phyloP scores from a whole-genome alignment of 805 yeast species.

The Saturnispora hagleri region DNA sequence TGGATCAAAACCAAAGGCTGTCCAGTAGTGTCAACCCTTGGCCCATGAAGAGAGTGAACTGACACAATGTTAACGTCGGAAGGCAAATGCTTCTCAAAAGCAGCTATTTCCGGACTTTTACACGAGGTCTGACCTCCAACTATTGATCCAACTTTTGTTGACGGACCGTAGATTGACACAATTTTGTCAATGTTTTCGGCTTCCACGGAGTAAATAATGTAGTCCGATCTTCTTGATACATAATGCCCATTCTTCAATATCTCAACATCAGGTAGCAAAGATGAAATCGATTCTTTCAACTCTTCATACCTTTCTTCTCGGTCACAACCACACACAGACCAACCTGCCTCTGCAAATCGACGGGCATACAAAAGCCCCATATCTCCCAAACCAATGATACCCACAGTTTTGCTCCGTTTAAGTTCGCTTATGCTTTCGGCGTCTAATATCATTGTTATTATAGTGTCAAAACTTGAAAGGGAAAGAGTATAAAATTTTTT shows the following conservation, averaged over 20 bases:
- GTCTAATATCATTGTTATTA: slow-evolving; percentile 13
- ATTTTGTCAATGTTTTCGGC: slow-evolving; percentile 75
- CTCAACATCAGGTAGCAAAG: slow-evolving; percentile 31
- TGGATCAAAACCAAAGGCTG: slow-evolving; percentile 86
- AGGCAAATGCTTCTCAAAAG: slow-evolving; percentile 73
- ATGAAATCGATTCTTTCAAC: slow-evolving; percentile 25
- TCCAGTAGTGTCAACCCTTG: slow-evolving; percentile 77
- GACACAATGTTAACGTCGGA: slow-evolving; percentile 74
- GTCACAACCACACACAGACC: slow-evolving; percentile 87
- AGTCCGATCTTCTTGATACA: slow-evolving; percentile 76
- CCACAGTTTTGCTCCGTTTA: slow-evolving; percentile 45
- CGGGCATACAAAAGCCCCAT: slow-evolving; percentile 90
- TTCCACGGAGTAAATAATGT: slow-evolving; percentile 84
- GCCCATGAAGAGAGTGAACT: slow-evolving; percentile 92
- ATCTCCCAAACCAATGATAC: slow-evolving; percentile 93
- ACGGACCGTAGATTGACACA: slow-evolving; percentile 72
- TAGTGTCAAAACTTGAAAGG: background rate
- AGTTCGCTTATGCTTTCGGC: slow-evolving; percentile 12
- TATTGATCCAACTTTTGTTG: slow-evolving; percentile 77
- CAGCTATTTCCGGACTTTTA: slow-evolving; percentile 79
- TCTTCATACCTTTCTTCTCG: slow-evolving; percentile 52
- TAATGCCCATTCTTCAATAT: slow-evolving; percentile 72
- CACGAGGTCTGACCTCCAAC: slow-evolving; percentile 99
- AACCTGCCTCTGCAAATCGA: slow-evolving; percentile 70
- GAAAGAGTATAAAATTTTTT: background rate